phyloP scores from a whole-genome alignment of 257 asterid genomes.

The Datura wrightii region DNA sequence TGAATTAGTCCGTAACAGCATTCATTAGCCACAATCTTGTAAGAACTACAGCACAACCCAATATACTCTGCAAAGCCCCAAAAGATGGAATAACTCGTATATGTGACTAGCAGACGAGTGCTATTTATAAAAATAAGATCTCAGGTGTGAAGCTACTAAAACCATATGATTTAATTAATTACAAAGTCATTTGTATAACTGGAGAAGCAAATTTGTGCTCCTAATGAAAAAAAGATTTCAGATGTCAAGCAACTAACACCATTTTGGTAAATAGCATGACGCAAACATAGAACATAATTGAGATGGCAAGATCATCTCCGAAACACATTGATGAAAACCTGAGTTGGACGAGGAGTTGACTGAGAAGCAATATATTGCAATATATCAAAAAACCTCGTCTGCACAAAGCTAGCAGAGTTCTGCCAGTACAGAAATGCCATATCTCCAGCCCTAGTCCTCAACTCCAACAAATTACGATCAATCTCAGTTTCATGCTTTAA shows the following conservation, averaged over 20 bases:
- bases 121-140: background rate
- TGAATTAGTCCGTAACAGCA: background rate
- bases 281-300: slow-evolving; percentile 16
- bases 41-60: background rate
- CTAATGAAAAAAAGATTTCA: background rate
- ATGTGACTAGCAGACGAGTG: background rate
- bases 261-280: background rate
- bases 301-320: background rate
- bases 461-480: slow-evolving; percentile 47
- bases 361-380: slow-evolving; percentile 51
- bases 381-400: slow-evolving; percentile 43
- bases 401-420: slow-evolving; percentile 44
- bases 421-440: slow-evolving; percentile 42
- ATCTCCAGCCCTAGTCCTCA: slow-evolving; percentile 39
- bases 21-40: background rate
- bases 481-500: slow-evolving; percentile 53
- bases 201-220: background rate
- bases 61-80: background rate
- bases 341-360: slow-evolving; percentile 35
- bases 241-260: background rate
- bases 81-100: background rate
- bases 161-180: background rate
- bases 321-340: background rate
- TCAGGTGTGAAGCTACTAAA: slow-evolving; percentile 8
- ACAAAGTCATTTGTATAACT: background rate